Conservation (phyloP, 768 basidiomycete species). For the Mycena galericulata region DNA sequence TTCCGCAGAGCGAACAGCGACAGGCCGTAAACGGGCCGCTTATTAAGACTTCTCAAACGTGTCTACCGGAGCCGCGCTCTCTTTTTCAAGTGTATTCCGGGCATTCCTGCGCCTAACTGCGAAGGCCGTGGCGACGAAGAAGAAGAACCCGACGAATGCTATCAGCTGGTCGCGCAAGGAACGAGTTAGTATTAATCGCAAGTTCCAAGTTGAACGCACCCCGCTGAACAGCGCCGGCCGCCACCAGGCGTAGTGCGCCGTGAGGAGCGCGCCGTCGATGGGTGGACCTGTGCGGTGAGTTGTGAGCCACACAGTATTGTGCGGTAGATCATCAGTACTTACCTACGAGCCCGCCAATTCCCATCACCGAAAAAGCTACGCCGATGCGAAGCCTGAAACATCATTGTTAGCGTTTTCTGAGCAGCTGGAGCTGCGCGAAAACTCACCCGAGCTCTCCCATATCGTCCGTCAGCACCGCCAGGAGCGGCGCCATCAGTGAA, state of each 20-base stretch:
- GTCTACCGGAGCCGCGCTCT: too few relatives aligned
- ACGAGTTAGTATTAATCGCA: neutral
- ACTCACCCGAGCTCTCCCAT: slow-evolving; percentile 52
- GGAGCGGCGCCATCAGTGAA: slow-evolving; percentile 44
- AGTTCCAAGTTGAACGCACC: neutral
- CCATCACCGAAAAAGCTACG: slow-evolving; percentile 36
- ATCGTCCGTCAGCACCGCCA: slow-evolving; percentile 46
- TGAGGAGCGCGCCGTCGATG: slow-evolving; percentile 52
- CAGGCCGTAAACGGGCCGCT: too few relatives aligned
- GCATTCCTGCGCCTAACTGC: neutral
- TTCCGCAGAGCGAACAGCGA: too few relatives aligned
- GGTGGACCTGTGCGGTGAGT: slow-evolving; percentile 46
- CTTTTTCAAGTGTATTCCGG: too few relatives aligned
- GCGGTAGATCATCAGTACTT: neutral
- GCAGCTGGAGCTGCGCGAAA: neutral
- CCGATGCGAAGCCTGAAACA: slow-evolving; percentile 42
- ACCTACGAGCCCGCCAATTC: neutral
- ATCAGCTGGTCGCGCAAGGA: neutral
- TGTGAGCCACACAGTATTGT: neutral
- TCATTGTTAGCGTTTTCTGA: too few relatives aligned
- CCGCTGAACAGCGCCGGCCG: slow-evolving; percentile 53
- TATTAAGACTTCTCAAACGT: too few relatives aligned
- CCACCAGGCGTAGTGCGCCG: slow-evolving; percentile 50
- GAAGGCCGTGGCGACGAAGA: neutral
- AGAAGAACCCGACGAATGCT: neutral